Conservation (phyloP, 1,139 yeast genomes). For the Geotrichum klebahnii region DNA sequence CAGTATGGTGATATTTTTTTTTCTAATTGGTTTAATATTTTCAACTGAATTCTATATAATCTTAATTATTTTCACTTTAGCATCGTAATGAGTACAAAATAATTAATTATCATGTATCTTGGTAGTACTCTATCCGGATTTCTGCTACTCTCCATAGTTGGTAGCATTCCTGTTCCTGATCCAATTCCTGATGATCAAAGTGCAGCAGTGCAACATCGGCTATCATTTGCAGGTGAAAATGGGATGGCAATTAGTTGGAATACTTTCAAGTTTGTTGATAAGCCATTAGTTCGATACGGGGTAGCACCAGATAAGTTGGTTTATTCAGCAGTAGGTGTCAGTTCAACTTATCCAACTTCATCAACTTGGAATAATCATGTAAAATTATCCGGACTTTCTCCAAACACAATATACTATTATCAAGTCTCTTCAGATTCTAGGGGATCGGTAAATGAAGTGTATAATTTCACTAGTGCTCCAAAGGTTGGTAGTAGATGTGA, state of each 20-base stretch:
- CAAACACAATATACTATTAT: conserved; percentile 35
- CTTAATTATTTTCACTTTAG: no score
- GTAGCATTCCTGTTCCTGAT: conserved; percentile 1
- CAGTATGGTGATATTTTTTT: no score
- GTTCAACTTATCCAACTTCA: conserved; percentile 32
- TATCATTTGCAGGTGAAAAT: conserved; percentile 31
- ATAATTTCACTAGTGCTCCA: conserved; percentile 30
- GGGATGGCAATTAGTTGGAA: conserved; percentile 35
- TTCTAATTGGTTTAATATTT: no score
- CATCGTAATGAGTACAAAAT: no score
- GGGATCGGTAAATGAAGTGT: conserved; percentile 11
- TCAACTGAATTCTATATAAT: no score
- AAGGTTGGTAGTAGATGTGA: conserved; percentile 24
- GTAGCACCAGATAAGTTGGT: conserved; percentile 25
- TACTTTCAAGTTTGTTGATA: conserved; percentile 26
- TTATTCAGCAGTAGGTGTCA: conserved; percentile 25
- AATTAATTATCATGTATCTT: no score
- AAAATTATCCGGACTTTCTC: conserved; percentile 28
- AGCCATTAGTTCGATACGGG: conserved; percentile 34
- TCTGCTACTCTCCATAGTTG: not conserved
- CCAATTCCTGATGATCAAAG: conserved; percentile 1
- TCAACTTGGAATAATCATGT: conserved; percentile 36
- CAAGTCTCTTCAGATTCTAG: conserved; percentile 23
- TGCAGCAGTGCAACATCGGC: conserved; percentile 28
- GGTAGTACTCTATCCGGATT: no score